Base-by-base conservation (phyloP, 192 early-diverging fungal species). In the Podila epicladia region DNA sequence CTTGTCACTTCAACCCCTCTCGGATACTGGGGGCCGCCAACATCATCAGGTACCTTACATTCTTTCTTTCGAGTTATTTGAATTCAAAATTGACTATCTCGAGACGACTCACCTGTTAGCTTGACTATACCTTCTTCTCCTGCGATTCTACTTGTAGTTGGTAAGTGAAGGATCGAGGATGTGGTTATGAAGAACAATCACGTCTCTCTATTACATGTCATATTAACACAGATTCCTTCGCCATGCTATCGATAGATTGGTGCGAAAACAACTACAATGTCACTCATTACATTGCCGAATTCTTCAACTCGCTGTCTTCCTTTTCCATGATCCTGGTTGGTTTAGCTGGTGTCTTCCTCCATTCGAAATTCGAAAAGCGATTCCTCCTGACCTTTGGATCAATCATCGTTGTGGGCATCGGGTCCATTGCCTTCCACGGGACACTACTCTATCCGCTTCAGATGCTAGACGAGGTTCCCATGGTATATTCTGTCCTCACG, bases 241-340 rank as follows among this genome's bases (percentile, higher is more conserved):
- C 8, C 8, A 6, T 29, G 28, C 38, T 45, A 33, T 72, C 13
- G 22, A 29, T 75, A 83, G 82, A 87, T 45, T 93, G 91, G 91
- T 92, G 92, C 70, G 91, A 93, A 67, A 84, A 80, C 59, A 91
- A 92, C 74, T 92, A 93, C 82, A 85, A 85, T 22, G 74, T 88
- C 73, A 83, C 89, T 7, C 87, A 82, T 24, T 92, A 88, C 67
- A 74, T 93, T 7, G 90, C 91, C 75, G 92, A 93, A 65, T 92
- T 90, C 58, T 93, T 87, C 85, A 93, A 93, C 78, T 83, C 89
- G 64, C 24, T 85, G 6, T 87, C 86, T 4, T 84, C 83, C 12
- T 53, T 86, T 28, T 75, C 78, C 45, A 78, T 84, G 79, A 69
- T 77, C 38, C n/a, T 73, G 19, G 75, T 73, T 2, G 84, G 86